Evolutionary conservation across 192 early-diverging fungal genomes (phyloP).

Genomic region (Coemansia sp.): DNA sequence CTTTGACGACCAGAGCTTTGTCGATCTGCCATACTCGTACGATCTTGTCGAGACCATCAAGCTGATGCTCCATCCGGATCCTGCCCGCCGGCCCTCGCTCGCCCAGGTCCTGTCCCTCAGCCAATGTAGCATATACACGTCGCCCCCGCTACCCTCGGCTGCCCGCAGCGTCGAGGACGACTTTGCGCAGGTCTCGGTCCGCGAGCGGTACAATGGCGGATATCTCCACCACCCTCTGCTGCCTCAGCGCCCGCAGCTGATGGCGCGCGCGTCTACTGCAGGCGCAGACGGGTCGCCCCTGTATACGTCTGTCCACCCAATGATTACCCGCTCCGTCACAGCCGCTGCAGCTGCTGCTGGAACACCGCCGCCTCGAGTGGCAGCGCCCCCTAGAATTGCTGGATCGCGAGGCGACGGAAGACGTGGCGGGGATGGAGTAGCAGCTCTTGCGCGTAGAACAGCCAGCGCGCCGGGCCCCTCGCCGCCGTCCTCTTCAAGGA

Average conservation of each 20-base stretch:
- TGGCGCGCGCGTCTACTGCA: slow-evolving; percentile 38
- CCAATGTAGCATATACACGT: slow-evolving; percentile 32
- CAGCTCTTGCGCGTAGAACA: slow-evolving; percentile 28
- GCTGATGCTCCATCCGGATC: slow-evolving; percentile 65
- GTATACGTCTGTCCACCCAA: slow-evolving; percentile 5
- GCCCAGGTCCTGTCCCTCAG: slow-evolving; percentile 50
- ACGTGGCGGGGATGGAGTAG: not conserved
- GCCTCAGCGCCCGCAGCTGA: slow-evolving; percentile 7
- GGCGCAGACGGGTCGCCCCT: slow-evolving; percentile 7
- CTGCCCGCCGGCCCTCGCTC: slow-evolving; percentile 57
- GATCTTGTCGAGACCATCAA: slow-evolving; percentile 64
- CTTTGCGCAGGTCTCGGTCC: slow-evolving; percentile 13
- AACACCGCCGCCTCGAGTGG: slow-evolving; percentile 11
- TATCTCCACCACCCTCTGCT: slow-evolving; percentile 2
- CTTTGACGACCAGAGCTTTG: slow-evolving; percentile 60
- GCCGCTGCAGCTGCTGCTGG: slow-evolving; percentile 5
- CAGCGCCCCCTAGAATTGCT: slow-evolving; percentile 14
- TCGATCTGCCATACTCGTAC: slow-evolving; percentile 48
- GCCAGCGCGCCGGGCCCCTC: slow-evolving; percentile 38
- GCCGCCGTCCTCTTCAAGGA: slow-evolving; percentile 6
- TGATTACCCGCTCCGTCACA: not conserved
- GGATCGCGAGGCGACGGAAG: not conserved
- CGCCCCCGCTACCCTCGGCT: slow-evolving; percentile 6
- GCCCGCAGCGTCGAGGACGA: slow-evolving; percentile 22
- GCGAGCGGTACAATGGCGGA: slow-evolving; percentile 1